Percentiles rank a stretch among this genome's conserved stretches.
phyloP scores from a whole-genome alignment of 78 protist species.

The Polysphondylium violaceum region DNA sequence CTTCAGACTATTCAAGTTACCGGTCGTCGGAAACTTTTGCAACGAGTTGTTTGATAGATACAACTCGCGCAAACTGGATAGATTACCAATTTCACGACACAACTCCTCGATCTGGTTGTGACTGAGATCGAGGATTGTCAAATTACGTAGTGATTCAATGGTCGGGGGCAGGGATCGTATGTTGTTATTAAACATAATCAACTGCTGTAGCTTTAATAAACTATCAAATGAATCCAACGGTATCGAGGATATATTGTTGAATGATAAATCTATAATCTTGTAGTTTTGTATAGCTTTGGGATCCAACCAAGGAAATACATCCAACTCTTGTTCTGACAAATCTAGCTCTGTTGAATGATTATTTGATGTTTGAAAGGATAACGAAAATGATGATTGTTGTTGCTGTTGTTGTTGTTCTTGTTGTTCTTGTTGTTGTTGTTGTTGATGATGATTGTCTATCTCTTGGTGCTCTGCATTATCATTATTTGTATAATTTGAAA shows the following conservation, averaged over 20 bases:
- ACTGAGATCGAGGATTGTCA: constrained; percentile 55
- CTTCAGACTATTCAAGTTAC: not conserved
- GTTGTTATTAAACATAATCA: constrained; percentile 56
- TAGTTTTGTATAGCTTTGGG: not conserved
- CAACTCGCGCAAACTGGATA: constrained; percentile 10
- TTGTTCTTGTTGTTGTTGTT: not conserved
- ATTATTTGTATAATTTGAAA: constrained; percentile 13
- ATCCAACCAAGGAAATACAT: constrained; percentile 16
- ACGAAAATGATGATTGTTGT: constrained; percentile 7
- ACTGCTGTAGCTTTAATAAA: constrained; percentile 7
- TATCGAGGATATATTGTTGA: constrained; percentile 35
- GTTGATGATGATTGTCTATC: not conserved
- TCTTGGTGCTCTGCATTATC: not conserved
- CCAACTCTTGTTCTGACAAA: constrained; percentile 29
- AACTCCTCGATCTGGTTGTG: constrained; percentile 22
- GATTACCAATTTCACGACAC: constrained; percentile 22
- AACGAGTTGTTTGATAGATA: constrained; percentile 46
- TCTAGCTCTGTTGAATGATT: constrained; percentile 24
- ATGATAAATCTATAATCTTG: constrained; percentile 57
- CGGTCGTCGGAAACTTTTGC: constrained; percentile 13
- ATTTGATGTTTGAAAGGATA: not conserved
- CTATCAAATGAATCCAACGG: constrained; percentile 10
- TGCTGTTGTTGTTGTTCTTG: not conserved
- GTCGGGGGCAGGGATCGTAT: constrained; percentile 3
- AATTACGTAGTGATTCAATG: not conserved